phyloP scores from a whole-genome alignment of 2,329 filamentous ascomycete species.

The Byssoonygena ceratinophila region DNA sequence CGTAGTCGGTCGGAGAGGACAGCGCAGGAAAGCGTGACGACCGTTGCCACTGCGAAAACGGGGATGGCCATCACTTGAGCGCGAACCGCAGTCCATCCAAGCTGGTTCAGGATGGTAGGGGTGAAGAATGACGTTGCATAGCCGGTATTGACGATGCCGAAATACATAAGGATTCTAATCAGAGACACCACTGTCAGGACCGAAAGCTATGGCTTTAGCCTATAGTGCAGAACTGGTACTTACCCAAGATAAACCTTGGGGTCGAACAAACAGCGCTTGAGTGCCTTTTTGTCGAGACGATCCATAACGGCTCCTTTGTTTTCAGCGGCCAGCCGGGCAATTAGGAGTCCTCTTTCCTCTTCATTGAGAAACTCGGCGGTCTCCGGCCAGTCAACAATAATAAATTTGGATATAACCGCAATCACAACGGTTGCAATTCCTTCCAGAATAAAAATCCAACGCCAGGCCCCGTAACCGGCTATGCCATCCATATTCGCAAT shows the following conservation, averaged over 20 bases:
- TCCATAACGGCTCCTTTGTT: conserved; percentile 43
- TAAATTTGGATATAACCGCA: conserved; percentile 42
- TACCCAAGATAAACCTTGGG: conserved; percentile 27
- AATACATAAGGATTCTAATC: conserved; percentile 47
- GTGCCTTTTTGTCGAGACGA: conserved; percentile 41
- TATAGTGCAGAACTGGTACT: background rate
- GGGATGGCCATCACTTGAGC: conserved; percentile 44
- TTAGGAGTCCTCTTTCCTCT: conserved; percentile 37
- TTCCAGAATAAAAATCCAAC: conserved; percentile 44
- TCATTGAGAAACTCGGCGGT: conserved; percentile 38
- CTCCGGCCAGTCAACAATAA: conserved; percentile 38
- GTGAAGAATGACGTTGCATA: conserved; percentile 38
- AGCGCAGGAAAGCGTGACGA: conserved; percentile 43
- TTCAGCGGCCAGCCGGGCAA: conserved; percentile 35
- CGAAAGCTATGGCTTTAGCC: background rate
- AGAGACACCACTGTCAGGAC: conserved; percentile 13
- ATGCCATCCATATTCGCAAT: conserved; percentile 34
- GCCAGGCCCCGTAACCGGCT: conserved; percentile 33
- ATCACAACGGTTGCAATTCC: conserved; percentile 40
- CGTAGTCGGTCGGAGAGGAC: conserved; percentile 42
- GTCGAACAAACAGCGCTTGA: conserved; percentile 40
- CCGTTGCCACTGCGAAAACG: conserved; percentile 54
- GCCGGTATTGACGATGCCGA: conserved; percentile 47
- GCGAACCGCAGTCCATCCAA: conserved; percentile 46
- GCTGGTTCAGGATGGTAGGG: conserved; percentile 36